A percentile compares a stretch with the other conserved stretches of the same genome.
phyloP scores from a whole-genome alignment of 2,329 filamentous ascomycete genomes.

The Thielaviopsis punctulata region DNA sequence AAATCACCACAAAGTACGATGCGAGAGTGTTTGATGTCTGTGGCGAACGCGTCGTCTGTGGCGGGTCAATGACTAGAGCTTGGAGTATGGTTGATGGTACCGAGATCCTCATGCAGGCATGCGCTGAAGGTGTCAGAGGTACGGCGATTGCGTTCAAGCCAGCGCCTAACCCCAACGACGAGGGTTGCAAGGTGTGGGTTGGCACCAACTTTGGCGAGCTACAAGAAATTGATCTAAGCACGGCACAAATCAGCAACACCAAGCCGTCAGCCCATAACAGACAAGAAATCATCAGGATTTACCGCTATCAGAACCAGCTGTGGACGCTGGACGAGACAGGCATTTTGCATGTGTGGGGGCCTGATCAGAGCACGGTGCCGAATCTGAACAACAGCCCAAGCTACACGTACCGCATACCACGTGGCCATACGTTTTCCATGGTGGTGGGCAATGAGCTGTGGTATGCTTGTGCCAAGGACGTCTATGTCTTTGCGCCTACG shows the following conservation, averaged over 20 bases:
- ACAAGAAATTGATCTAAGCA: slow-evolving; percentile 68
- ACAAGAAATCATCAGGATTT: slow-evolving; percentile 67
- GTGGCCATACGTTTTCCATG: slow-evolving; percentile 75
- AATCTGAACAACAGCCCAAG: slow-evolving; percentile 54
- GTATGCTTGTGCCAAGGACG: slow-evolving; percentile 74
- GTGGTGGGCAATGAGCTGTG: slow-evolving; percentile 73
- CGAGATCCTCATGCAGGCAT: slow-evolving; percentile 59
- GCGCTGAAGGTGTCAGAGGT: slow-evolving; percentile 71
- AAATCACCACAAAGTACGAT: slow-evolving; percentile 75
- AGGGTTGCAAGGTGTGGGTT: slow-evolving; percentile 73
- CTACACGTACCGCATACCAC: slow-evolving; percentile 60
- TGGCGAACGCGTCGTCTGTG: slow-evolving; percentile 73
- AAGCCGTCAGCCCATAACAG: slow-evolving; percentile 59
- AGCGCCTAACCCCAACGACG: slow-evolving; percentile 55
- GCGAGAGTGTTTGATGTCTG: slow-evolving; percentile 75
- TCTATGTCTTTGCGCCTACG: slow-evolving; percentile 67
- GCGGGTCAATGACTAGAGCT: slow-evolving; percentile 69
- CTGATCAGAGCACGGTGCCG: slow-evolving; percentile 53
- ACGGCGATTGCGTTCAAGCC: slow-evolving; percentile 77
- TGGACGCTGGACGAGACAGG: slow-evolving; percentile 91
- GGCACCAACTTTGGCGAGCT: slow-evolving; percentile 80
- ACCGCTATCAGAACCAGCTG: slow-evolving; percentile 71
- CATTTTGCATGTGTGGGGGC: slow-evolving; percentile 71
- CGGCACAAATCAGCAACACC: slow-evolving; percentile 50
- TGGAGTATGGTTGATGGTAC: slow-evolving; percentile 79